Base-by-base conservation (phyloP, 768 basidiomycete species). In the Suillus bovinus region DNA sequence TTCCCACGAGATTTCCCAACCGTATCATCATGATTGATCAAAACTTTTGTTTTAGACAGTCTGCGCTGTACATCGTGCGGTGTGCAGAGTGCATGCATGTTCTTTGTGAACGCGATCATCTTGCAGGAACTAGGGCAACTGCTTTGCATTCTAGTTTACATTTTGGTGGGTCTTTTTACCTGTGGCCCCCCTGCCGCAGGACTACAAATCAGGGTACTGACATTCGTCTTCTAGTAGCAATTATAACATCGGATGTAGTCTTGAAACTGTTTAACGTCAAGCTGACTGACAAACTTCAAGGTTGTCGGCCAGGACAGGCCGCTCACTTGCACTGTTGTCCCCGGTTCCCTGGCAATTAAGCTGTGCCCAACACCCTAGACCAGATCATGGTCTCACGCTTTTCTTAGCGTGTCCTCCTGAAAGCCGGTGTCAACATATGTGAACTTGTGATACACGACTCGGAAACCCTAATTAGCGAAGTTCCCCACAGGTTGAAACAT, bases 361-460 rank as follows among this genome's bases (percentile, higher is more conserved):
- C 53, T 56, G 59, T 60, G 59, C 59, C 54, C 54, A 38, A 11
- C 31, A 11, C 34, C 38, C 59, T 20, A n/a, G n/a, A n/a, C n/a
- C n/a, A n/a, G 39, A 63, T 54, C 54, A 58, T 55, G 55, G 55
- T 64, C 63, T 62, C 63, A 64, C 63, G 61, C 61, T 62, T 64
- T 64, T 47, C 63, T 64, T 64, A 62, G 62, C 36, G 27, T 24
- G 6, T 47, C 27, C 38, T 24, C 17, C 54, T 16, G 22, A 36
- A 29, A 41, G n/a, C 41, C 20, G 38, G 39, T 39, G 42, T 34
- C 22, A 49, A 27, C 24, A 24, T 29, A 31, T 31, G 42, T 34
- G 42, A 49, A 14, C 33, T 20, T 52, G 20, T 47, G 34, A 49
- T 22, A 31, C 39, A 52, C 61, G 6, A n/a, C n/a, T n/a, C n/a